phyloP scores from a whole-genome alignment of 495 filamentous ascomycete species.

The Lophium mytilinum region DNA sequence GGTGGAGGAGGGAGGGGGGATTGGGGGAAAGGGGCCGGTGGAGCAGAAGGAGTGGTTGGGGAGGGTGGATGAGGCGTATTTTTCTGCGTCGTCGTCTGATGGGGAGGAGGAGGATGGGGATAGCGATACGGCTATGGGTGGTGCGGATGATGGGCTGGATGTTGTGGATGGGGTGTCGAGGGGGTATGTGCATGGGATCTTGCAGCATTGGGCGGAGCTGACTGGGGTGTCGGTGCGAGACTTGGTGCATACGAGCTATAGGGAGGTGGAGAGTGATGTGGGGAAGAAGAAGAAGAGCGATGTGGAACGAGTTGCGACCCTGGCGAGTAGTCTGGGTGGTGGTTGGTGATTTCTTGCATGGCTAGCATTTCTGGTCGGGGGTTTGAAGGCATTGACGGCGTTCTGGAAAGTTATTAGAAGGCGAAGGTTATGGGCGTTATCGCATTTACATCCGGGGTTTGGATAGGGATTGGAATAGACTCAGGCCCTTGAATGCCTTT shows the following conservation, averaged over 20 bases:
- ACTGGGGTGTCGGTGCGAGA: conserved; percentile 63
- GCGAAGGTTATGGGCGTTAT: too few species aligned
- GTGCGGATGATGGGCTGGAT: conserved; percentile 24
- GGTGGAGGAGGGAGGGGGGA: conserved; percentile 16
- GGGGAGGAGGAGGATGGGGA: conserved; percentile 28
- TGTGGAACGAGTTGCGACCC: conserved; percentile 75
- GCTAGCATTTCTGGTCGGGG: too few species aligned
- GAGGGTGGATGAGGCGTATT: conserved; percentile 89
- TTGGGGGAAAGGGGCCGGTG: conserved; percentile 46
- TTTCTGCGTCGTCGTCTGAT: conserved; percentile 47
- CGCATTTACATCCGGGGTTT: too few species aligned
- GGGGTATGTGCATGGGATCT: conserved; percentile 42
- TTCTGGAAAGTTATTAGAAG: conserved; percentile 1
- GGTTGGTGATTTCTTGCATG: conserved; percentile 57
- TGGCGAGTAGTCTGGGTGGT: conserved; percentile 88
- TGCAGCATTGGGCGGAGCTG: conserved; percentile 63
- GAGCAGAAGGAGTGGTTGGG: conserved; percentile 83
- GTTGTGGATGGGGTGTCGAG: conserved; percentile 46
- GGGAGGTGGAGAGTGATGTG: conserved; percentile 89
- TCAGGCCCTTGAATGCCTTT: too few species aligned
- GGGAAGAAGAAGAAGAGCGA: conserved; percentile 62
- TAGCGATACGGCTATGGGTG: conserved; percentile 11
- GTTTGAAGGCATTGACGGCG: conserved; percentile 6
- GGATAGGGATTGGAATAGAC: too few species aligned
- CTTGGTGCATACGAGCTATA: conserved; percentile 76